Percentiles rank a stretch among this genome's conserved stretches.
phyloP scores from a whole-genome alignment of 345 rosid species.

The Hypericum perforatum region DNA sequence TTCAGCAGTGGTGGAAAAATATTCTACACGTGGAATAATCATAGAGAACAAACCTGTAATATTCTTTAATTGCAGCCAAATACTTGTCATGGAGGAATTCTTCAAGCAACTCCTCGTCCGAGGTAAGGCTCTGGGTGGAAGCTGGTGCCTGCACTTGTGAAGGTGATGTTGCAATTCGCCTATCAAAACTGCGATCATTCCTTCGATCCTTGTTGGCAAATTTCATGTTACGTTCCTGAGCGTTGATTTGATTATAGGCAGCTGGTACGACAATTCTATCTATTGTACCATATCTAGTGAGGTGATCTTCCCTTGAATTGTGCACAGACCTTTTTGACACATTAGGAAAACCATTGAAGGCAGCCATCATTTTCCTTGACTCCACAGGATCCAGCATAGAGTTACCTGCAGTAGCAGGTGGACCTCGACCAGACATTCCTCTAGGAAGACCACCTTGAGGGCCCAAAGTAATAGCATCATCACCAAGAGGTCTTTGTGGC shows the following conservation, averaged over 20 bases:
- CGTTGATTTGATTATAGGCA: conserved; percentile 33
- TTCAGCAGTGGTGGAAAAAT: too few relatives aligned
- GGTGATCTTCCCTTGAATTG: conserved; percentile 38
- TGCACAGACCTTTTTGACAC: conserved; percentile 29
- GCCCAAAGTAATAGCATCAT: conserved; percentile 73
- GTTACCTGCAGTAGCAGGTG: conserved; percentile 28
- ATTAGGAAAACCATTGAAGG: conserved; percentile 49
- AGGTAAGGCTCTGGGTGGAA: conserved; percentile 29
- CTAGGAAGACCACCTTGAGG: conserved; percentile 98
- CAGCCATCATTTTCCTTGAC: conserved; percentile 42
- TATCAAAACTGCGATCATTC: conserved; percentile 42
- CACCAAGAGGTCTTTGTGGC: conserved; percentile 58
- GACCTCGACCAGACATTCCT: conserved; percentile 76
- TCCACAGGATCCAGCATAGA: conserved; percentile 40
- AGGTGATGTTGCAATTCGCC: conserved; percentile 37
- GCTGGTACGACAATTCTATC: conserved; percentile 44
- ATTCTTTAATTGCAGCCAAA: conserved; percentile 75
- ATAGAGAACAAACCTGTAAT: conserved; percentile 52
- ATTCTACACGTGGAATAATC: too few relatives aligned
- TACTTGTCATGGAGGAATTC: conserved; percentile 52
- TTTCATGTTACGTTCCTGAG: conserved; percentile 41
- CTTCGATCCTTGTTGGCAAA: conserved; percentile 43
- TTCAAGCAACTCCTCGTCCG: conserved; percentile 46
- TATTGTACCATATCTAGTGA: conserved; percentile 31
- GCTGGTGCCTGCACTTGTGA: conserved; percentile 33